A percentile compares a stretch with the other conserved stretches of the same genome.
Evolutionary conservation across 331 rosid species (phyloP).

Genomic region (Malus hybrid): DNA sequence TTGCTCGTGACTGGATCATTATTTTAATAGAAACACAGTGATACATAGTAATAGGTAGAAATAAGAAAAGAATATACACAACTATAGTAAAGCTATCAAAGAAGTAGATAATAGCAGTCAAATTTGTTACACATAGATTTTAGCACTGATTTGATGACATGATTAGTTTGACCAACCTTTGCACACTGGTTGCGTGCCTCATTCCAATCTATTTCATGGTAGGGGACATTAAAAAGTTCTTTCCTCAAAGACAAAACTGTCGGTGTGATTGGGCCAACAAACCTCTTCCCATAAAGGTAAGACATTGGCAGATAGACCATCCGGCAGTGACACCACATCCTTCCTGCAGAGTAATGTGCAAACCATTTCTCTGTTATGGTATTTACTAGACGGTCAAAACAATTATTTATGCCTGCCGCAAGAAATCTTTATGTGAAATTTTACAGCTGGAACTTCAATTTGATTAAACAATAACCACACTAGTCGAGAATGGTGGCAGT

Average conservation of each 20-base stretch:
- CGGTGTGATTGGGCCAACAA: conserved; percentile 75
- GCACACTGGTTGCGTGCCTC: conserved; percentile 69
- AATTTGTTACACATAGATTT: neutral
- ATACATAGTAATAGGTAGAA: neutral
- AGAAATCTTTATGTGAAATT: neutral
- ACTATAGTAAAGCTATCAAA: neutral
- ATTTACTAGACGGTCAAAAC: neutral
- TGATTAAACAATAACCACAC: neutral
- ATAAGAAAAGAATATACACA: neutral
- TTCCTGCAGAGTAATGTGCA: conserved; percentile 41
- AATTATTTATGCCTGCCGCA: neutral
- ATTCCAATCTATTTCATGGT: conserved; percentile 79
- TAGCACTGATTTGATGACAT: neutral
- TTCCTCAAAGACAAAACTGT: conserved; percentile 57
- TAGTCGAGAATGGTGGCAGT: neutral
- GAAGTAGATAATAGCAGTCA: neutral
- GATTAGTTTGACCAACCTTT: conserved; percentile 54
- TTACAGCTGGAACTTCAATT: neutral
- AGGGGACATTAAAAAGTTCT: conserved; percentile 62
- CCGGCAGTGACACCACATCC: conserved; percentile 97
- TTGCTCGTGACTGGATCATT: neutral
- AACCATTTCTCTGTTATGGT: neutral
- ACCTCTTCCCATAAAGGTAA: conserved; percentile 87
- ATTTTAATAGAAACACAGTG: neutral
- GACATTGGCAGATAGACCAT: conserved; percentile 97